Evolutionary conservation across 768 basidiomycete genomes (phyloP).

Genomic region (Calocybe indica): DNA sequence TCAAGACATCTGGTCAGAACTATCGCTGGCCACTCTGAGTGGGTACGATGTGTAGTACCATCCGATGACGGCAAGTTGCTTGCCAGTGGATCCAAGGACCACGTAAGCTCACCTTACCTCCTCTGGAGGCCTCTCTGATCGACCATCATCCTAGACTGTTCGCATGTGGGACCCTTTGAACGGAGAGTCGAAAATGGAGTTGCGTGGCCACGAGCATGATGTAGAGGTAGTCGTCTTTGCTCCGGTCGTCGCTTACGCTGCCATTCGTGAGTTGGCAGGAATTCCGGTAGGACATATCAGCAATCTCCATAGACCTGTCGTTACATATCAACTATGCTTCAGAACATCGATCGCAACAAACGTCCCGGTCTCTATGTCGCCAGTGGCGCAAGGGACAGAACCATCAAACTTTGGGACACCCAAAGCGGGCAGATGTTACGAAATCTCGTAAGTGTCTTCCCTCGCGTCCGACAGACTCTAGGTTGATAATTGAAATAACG

Average conservation of each 20-base stretch:
- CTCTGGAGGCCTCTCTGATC: conserved; percentile 3
- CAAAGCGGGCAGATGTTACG: conserved; percentile 76
- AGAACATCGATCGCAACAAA: conserved; percentile 50
- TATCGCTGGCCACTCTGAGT: conserved; percentile 73
- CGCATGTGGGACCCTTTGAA: conserved; percentile 68
- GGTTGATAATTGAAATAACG: conserved; percentile 5
- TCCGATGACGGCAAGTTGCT: conserved; percentile 69
- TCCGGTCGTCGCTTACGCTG: conserved; percentile 65
- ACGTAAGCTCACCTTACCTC: conserved; percentile 41
- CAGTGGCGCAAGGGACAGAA: conserved; percentile 87
- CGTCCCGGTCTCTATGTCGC: conserved; percentile 57
- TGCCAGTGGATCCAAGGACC: conserved; percentile 82
- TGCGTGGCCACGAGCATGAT: conserved; percentile 85
- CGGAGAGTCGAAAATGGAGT: conserved; percentile 74
- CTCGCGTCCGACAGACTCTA: not conserved
- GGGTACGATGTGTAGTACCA: conserved; percentile 70
- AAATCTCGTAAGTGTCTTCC: conserved; percentile 49
- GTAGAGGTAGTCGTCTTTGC: conserved; percentile 81
- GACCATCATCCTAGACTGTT: conserved; percentile 49
- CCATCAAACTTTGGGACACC: conserved; percentile 88
- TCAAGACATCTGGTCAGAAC: conserved; percentile 69
- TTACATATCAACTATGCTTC: conserved; percentile 3
- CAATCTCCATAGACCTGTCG: conserved; percentile 2
- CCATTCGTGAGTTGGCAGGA: conserved; percentile 73
- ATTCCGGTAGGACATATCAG: conserved; percentile 44